Base-by-base conservation (phyloP, 331 rosid genomes). In the Pyrus hybrid region DNA sequence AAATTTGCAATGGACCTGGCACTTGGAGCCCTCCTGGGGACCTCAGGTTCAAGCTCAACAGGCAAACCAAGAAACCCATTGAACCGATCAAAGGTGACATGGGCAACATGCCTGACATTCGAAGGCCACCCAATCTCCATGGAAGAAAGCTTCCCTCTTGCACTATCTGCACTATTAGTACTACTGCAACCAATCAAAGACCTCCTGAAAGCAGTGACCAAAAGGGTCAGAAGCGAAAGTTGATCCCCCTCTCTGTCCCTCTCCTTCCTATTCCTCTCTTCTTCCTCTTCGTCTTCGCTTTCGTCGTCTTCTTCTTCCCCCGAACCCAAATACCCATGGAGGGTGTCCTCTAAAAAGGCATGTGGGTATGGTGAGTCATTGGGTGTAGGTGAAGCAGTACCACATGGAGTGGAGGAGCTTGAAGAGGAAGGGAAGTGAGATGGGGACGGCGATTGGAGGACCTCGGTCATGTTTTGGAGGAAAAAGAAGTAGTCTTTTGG, bases 61-160 rank as follows among this genome's bases (percentile, higher is more conserved):
- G 99, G 99, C 87, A 95, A 82, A 5, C 99, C 99, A 76, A 95
- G 99, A 79, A 95, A 95, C 29, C 97, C 99, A 87, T 92, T 88
- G 79, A 95, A 95, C 1, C 97, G 95, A 80, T 95, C 97, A 76
- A 95, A 95, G 63, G 99, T 95, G 12, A 95, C 99, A 84, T 92
- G 99, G 32, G 97, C 96, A 28, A 95, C 92, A 67, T 95, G 97
- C 51, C 99, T 85, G 23, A 92, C 99, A 86, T 95, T 84, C 1
- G 96, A 89, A 82, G 97, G 97, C 96, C 93, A 90, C 2, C 99
- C 97, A 90, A 95, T 95, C 83, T 95, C 97, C 97, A 92, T 90
- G 1, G 96, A 81, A 69, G 90, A 82, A 22, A 88, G 79, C 71
- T 83, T 75, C 22, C 72, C 78, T 45, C 75, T 77, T 10, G 51